Evolutionary conservation across 805 yeast genomes (phyloP).

Genomic region (Barnettozyma californica): DNA sequence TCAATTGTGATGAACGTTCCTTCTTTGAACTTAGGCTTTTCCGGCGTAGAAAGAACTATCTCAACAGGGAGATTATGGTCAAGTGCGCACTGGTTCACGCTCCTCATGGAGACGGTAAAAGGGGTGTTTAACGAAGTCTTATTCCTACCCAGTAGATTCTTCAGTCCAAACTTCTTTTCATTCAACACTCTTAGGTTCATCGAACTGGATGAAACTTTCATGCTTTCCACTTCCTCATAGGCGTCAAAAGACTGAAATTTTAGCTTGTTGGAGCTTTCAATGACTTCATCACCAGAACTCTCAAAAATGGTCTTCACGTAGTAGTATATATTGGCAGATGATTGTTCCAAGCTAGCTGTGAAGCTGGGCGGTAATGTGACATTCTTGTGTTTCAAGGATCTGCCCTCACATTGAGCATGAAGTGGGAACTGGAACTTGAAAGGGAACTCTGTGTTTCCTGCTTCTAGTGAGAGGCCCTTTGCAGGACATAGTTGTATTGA

Average conservation of each 20-base stretch:
- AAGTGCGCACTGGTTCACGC: neutral
- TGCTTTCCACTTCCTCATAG: no score
- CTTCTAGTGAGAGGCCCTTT: neutral
- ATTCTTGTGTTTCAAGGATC: neutral
- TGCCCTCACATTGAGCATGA: neutral
- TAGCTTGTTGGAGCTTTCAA: neutral
- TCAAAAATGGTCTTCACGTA: neutral
- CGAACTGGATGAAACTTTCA: neutral
- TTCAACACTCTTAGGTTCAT: no score
- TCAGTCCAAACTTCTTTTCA: neutral
- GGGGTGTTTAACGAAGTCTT: neutral
- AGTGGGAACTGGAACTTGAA: constrained; percentile 2
- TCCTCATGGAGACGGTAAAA: neutral
- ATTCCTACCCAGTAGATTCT: neutral
- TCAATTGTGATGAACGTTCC: neutral
- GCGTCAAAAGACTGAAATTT: neutral
- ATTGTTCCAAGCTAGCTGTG: neutral
- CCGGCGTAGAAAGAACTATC: neutral
- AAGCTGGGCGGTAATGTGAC: neutral
- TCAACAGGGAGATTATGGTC: neutral
- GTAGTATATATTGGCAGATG: neutral
- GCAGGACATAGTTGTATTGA: neutral
- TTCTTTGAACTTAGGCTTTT: neutral
- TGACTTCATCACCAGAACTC: neutral
- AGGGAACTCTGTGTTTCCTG: neutral